phyloP scores from a whole-genome alignment of 768 basidiomycete genomes.

The Royoungia palumana region DNA sequence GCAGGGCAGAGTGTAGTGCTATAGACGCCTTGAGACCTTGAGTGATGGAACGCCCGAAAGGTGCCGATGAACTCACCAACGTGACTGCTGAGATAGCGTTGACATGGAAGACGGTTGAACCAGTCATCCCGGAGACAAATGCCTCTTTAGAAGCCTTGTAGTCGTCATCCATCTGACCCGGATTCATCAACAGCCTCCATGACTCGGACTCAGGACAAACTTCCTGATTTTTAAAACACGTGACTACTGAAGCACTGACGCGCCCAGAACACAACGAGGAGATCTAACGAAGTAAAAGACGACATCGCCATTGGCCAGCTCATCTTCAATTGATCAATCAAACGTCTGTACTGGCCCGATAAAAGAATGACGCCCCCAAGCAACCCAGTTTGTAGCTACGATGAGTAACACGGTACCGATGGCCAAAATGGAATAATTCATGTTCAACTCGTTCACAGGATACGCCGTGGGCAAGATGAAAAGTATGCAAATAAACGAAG shows the following conservation, averaged over 20 bases:
- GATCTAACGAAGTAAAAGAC: no score
- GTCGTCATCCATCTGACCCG: conserved; percentile 14
- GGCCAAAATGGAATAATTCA: conserved; percentile 58
- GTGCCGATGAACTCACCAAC: conserved; percentile 45
- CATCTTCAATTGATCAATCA: neutral
- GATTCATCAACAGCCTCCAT: neutral
- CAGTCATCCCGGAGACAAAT: conserved; percentile 73
- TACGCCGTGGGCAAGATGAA: conserved; percentile 55
- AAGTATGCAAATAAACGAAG: conserved; percentile 49
- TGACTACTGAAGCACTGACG: conserved; percentile 12
- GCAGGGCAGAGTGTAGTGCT: conserved; percentile 59
- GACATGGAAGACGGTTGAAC: conserved; percentile 65
- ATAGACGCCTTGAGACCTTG: conserved; percentile 58
- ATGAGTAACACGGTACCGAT: conserved; percentile 45
- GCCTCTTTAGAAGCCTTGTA: conserved; percentile 83
- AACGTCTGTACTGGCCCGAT: conserved; percentile 43
- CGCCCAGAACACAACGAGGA: neutral
- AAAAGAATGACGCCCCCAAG: conserved; percentile 47
- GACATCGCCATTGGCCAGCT: no score
- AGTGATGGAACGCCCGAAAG: conserved; percentile 9
- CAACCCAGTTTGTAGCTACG: conserved; percentile 44
- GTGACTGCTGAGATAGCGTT: conserved; percentile 65
- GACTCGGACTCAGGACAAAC: no score
- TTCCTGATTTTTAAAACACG: conserved; percentile 11
- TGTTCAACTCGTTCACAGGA: conserved; percentile 47